Evolutionary conservation across 2,329 filamentous ascomycete species (phyloP), one percentile per base, ranked within the genome.

Genomic region (Emergomyces africanus): DNA sequence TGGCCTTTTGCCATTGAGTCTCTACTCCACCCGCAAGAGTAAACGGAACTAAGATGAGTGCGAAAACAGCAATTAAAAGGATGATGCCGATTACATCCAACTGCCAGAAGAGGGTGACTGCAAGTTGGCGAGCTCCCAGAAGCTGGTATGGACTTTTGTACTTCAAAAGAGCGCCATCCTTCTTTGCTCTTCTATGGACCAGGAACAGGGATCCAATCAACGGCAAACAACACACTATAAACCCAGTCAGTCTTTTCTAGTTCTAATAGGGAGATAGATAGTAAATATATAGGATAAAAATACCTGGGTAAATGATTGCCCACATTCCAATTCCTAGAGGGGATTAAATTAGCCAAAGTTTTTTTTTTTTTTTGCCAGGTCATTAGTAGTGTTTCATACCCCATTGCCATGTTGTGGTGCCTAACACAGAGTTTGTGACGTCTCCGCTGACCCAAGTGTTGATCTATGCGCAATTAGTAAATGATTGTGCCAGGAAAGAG

Each of bases 401-500:
- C 82, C 82, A 85, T 60, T 77, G 71, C 83, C 83, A 86, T 1
- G 74, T 78, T 0, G 80, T 80, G 1, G 66, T 67, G 0, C 59
- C 64, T 23, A 85, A 66, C 0, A 85, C 80, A 0, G 79, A 75
- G 0, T 69, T 66, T 0, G 80, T 78, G 55, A 86, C 71, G 61
- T 81, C 78, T 23, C 83, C 83, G 61, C 80, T 81, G 15, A 85
- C 76, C 83, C 83, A 86, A 0, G 83, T 83, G 65, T 85, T 86
- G 68, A 83, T 74, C 69, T 71, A 57, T 59, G 9, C 41, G n/a
- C 39, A 42, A 50, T 41, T 48, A 58, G 39, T 41, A n/a, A 30
- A 30, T 0, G 8, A 10, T 2, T 18, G 15, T 33, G 8, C 39
- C 9, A 14, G 25, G 14, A 3, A 55, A 6, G 18, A 6, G 30